Evolutionary conservation across 108 stramenopile genomes (phyloP).

Genomic region (Nitzschia palea): DNA sequence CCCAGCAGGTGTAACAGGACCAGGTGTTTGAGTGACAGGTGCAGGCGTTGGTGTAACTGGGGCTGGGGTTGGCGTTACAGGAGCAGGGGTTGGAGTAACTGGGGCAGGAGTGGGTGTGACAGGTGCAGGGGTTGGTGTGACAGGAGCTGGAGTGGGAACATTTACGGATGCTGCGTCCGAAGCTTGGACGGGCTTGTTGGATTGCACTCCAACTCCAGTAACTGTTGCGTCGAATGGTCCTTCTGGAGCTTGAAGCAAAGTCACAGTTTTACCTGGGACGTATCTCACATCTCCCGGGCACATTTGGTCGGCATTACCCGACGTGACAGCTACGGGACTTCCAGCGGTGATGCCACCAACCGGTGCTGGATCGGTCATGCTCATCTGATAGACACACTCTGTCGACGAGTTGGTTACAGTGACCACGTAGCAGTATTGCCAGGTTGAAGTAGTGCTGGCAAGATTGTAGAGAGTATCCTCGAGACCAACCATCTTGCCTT

Average conservation of each 20-base stretch:
- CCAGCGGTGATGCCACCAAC: not conserved
- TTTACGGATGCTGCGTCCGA: not conserved
- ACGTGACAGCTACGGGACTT: not conserved
- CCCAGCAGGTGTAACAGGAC: not conserved
- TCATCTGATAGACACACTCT: not conserved
- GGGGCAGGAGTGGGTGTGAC: too few relatives aligned
- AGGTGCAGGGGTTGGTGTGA: too few relatives aligned
- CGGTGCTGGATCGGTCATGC: not conserved
- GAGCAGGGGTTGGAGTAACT: too few relatives aligned
- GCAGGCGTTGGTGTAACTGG: not conserved
- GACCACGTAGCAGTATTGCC: not conserved
- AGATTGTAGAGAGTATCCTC: not conserved
- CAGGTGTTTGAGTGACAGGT: not conserved
- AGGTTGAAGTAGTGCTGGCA: not conserved
- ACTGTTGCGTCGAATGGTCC: not conserved
- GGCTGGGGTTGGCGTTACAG: too few relatives aligned
- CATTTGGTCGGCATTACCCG: not conserved
- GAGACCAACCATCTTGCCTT: not conserved
- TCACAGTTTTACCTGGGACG: not conserved
- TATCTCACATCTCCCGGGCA: constrained; percentile 1
- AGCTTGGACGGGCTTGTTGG: not conserved
- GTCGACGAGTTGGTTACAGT: not conserved
- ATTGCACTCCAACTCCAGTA: not conserved
- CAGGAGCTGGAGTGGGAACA: too few relatives aligned
- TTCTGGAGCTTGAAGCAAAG: not conserved